Evolutionary conservation across 148 eudicot species (phyloP).

Genomic region (Silene uniflora): DNA sequence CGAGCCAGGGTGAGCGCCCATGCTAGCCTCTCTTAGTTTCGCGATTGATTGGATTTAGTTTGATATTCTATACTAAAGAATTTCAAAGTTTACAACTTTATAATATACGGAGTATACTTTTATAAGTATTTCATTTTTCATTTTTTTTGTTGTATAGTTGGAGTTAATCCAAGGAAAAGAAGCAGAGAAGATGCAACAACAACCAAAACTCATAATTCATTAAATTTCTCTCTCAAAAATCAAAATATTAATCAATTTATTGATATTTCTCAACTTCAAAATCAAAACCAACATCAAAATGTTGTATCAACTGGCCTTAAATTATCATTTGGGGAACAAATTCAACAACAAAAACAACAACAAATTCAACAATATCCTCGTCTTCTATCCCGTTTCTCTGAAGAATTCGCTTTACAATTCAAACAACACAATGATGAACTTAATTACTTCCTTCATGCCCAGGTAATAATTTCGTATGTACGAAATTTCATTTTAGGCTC

Average conservation of each 20-base stretch:
- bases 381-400: slow-evolving; percentile 33
- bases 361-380: slow-evolving; percentile 18
- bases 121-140: too few relatives aligned
- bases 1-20: too few relatives aligned
- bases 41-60: too few relatives aligned
- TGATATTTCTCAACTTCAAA: slow-evolving; percentile 45
- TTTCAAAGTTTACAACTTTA: too few relatives aligned
- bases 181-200: slow-evolving; percentile 26
- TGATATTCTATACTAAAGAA: too few relatives aligned
- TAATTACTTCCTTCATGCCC: slow-evolving; percentile 49
- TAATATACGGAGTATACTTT: too few relatives aligned
- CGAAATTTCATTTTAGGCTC: not conserved
- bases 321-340: slow-evolving; percentile 60
- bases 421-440: slow-evolving; percentile 67
- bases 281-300: slow-evolving; percentile 22
- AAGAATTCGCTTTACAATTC: slow-evolving; percentile 52
- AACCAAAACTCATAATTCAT: slow-evolving; percentile 24
- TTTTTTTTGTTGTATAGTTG: slow-evolving; percentile 22
- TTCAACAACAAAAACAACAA: slow-evolving; percentile 28
- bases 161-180: slow-evolving; percentile 35
- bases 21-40: too few relatives aligned
- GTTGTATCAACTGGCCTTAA: slow-evolving; percentile 61
- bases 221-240: slow-evolving; percentile 31
- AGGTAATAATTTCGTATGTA: slow-evolving; percentile 32
- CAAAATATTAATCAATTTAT: slow-evolving; percentile 34